Conservation (phyloP, 495 filamentous ascomycete species). For the Polyplosphaeria fusca region DNA sequence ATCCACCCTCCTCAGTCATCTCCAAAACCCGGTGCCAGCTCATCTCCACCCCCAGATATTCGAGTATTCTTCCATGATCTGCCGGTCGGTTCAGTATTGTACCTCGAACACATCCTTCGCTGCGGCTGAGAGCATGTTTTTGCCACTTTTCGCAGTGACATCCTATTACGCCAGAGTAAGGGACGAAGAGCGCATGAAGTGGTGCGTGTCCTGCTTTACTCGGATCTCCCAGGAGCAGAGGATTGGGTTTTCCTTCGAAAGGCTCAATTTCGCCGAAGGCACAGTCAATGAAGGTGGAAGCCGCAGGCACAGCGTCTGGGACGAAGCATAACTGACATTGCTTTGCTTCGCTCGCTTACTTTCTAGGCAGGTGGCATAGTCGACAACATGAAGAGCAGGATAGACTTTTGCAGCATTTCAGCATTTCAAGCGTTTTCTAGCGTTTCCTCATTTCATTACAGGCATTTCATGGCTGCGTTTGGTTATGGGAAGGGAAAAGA, state of each 20-base stretch:
- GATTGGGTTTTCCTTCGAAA: conserved; percentile 9
- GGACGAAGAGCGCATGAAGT: conserved; percentile 15
- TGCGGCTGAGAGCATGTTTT: conserved; percentile 16
- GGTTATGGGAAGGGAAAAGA: no score
- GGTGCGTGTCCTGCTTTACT: conserved; percentile 13
- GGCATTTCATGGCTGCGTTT: no score
- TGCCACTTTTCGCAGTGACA: conserved; percentile 13
- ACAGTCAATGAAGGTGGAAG: background rate
- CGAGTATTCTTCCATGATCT: conserved; percentile 23
- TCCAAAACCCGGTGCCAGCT: background rate
- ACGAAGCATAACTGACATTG: background rate
- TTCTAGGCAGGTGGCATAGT: no score
- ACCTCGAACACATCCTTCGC: conserved; percentile 9
- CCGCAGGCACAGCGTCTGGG: background rate
- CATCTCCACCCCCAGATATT: conserved; percentile 1
- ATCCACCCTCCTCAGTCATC: background rate
- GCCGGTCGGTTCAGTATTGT: conserved; percentile 25
- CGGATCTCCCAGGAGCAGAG: conserved; percentile 16
- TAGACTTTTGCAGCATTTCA: no score
- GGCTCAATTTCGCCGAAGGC: background rate
- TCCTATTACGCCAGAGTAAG: conserved; percentile 8
- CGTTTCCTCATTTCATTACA: no score
- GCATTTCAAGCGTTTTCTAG: no score
- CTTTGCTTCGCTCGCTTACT: no score
- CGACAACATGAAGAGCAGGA: no score